Conservation (phyloP, 2,329 filamentous ascomycete species). For the Penicillium sp. region DNA sequence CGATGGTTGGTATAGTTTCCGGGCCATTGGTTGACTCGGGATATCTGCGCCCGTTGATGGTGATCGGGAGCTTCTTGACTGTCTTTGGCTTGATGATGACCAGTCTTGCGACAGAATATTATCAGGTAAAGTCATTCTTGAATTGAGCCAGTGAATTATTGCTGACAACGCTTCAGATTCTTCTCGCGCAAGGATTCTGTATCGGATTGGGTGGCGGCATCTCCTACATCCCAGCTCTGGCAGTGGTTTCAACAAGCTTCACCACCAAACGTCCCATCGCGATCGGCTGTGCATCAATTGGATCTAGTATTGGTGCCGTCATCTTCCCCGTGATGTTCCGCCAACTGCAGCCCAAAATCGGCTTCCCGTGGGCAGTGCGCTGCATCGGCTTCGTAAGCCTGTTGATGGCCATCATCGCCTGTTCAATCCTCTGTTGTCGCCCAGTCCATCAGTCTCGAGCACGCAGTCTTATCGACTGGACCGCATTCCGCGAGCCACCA, state of each 20-base stretch:
- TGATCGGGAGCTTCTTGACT: slow-evolving; percentile 43
- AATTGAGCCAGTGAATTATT: background rate
- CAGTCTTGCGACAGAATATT: slow-evolving; percentile 29
- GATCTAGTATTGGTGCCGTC: slow-evolving; percentile 60
- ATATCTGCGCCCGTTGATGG: slow-evolving; percentile 42
- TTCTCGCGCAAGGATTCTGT: slow-evolving; percentile 48
- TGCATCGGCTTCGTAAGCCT: slow-evolving; percentile 58
- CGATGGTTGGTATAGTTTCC: slow-evolving; percentile 49
- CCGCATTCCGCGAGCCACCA: slow-evolving; percentile 40
- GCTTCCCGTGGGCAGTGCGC: slow-evolving; percentile 61
- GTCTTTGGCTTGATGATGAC: slow-evolving; percentile 35
- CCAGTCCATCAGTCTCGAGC: slow-evolving; percentile 38
- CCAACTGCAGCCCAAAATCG: slow-evolving; percentile 56
- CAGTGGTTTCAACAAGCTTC: slow-evolving; percentile 32
- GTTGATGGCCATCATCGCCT: slow-evolving; percentile 34
- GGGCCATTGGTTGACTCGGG: slow-evolving; percentile 52
- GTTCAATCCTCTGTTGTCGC: slow-evolving; percentile 39
- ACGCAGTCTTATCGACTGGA: slow-evolving; percentile 42
- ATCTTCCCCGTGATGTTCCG: slow-evolving; percentile 58
- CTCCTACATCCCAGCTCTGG: slow-evolving; percentile 32
- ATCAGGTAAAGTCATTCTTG: slow-evolving; percentile 21
- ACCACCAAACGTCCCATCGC: slow-evolving; percentile 55
- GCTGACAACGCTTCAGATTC: slow-evolving; percentile 31
- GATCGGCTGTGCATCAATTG: slow-evolving; percentile 57
- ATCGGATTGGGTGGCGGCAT: slow-evolving; percentile 34